Evolutionary conservation across 306 rosid genomes (phyloP), one percentile per base, ranked within the genome.

Genomic region (Lathyrus aphaca): DNA sequence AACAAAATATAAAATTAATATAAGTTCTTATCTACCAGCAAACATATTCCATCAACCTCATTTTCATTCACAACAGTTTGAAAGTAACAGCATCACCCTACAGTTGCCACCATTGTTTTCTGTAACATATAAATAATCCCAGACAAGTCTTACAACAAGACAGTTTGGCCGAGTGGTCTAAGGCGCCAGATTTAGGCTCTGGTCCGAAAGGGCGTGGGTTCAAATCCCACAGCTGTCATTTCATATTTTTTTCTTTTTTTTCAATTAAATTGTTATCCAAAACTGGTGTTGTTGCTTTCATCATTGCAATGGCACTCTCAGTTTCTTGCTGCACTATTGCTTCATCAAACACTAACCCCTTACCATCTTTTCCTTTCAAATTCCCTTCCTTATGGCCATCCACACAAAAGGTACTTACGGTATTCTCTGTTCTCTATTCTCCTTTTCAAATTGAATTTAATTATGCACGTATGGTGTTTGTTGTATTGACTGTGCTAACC

Each of bases 141-240:
- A 2, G 1, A 3, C 0, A 0, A 0, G 0, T 0, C 1, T 0
- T 0, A 3, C 10, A 60, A 5, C 10, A 39, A 42, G 83, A 88
- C 89, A 88, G 95, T 88, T 88, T 86, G 95, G 91, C 95, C 89
- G 91, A 88, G 95, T 88, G 95, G 95, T 88, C 95, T 88, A 88
- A 88, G 91, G 91, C 91, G 91, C 95, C 95, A 86, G 95, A 86
- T 88, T 88, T 88, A 88, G 95, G 95, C 95, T 88, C 91, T 88
- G 95, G 95, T 88, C 95, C 95, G 91, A 60, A 88, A 88, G 91
- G 95, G 95, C 95, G 91, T 88, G 89, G 91, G 95, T 88, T 88
- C 95, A 86, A 86, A 84, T 88, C 95, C 89, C 91, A 86, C 95
- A 88, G 95, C 95, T 88, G 85, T 81, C 85, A 81, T 23, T 23